Evolutionary conservation across 176 grass and related monocot species (phyloP).

Genomic region (Leersia perrieri): DNA sequence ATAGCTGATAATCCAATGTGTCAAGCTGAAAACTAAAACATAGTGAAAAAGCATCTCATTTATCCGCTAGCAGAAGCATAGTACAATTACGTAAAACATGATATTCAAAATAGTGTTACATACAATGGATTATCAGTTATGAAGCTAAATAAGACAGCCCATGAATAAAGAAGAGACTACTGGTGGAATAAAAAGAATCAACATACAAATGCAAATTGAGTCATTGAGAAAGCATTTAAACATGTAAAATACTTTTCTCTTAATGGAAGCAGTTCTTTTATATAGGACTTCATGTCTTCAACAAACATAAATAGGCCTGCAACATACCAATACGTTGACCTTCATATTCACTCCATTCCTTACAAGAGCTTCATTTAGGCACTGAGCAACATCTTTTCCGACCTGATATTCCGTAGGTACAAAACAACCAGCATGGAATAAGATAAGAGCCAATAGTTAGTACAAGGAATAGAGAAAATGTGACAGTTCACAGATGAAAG

Average conservation of each 20-base stretch:
- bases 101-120: not conserved
- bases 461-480: not conserved
- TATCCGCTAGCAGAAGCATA: not conserved
- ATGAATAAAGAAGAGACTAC: not conserved
- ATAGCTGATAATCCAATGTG: not conserved
- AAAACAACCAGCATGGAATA: not conserved
- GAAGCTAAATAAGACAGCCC: not conserved
- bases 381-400: conserved; percentile 70
- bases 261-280: not conserved
- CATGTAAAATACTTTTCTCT: not conserved
- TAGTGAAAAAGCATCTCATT: not conserved
- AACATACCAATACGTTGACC: conserved; percentile 76
- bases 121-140: not conserved
- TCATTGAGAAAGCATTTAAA: not conserved
- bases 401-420: conserved; percentile 45
- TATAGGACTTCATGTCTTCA: not conserved
- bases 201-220: not conserved
- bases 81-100: not conserved
- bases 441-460: not conserved
- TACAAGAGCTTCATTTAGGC: conserved; percentile 75
- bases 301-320: not conserved
- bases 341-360: conserved; percentile 73
- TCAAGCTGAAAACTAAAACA: not conserved
- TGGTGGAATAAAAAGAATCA: not conserved
- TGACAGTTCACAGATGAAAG: not conserved